Base-by-base conservation (phyloP, 23 red algal genomes). In the Gracilaria vermiculophylla region DNA sequence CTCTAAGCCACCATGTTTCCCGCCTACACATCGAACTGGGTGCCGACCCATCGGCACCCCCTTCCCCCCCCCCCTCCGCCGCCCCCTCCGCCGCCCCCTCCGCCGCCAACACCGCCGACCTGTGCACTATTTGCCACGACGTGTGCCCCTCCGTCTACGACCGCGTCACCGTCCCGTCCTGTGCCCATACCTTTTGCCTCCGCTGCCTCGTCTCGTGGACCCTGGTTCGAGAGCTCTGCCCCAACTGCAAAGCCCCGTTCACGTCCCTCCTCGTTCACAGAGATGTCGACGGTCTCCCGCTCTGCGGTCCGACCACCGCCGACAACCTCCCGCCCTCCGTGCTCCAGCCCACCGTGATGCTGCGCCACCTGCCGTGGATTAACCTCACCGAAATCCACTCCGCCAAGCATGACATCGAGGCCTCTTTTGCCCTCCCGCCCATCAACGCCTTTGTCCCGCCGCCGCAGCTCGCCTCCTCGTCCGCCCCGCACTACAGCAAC, bases 241-340 rank as follows among this genome's bases (percentile, higher is more conserved):
- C 84, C 3, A 88, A 88, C 48, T 88, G 84, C 84, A 88, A 88
- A 32, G 39, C 48, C 16, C 69, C 84, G 44, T 88, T 88, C 67
- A 51, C 67, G 35, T 62, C 84, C 17, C 50, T 88, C 31, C 28
- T 77, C 19, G 69, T 78, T 13, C 84, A 78, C 54, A 47, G 84
- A 20, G 70, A 69, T 48, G 32, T 77, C 25, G 53, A 39, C 9
- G 84, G 69, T 35, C 49, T 37, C 17, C 36, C 66, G 33, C 65
- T 77, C 0, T 49, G 31, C 53, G 84, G 84, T 28, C 84, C 84
- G 9, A 7, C 0, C 72, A 66, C 69, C 0, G 49, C 14, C 11
- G 35, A 73, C 23, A 53, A 69, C 29, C 35, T 48, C 14, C 72
- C 53, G 24, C 84, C 84, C 20, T 78, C 42, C 40, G 24, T 77